phyloP scores from a whole-genome alignment of 2,329 filamentous ascomycete genomes.

The Amesomyces nigricolor region DNA sequence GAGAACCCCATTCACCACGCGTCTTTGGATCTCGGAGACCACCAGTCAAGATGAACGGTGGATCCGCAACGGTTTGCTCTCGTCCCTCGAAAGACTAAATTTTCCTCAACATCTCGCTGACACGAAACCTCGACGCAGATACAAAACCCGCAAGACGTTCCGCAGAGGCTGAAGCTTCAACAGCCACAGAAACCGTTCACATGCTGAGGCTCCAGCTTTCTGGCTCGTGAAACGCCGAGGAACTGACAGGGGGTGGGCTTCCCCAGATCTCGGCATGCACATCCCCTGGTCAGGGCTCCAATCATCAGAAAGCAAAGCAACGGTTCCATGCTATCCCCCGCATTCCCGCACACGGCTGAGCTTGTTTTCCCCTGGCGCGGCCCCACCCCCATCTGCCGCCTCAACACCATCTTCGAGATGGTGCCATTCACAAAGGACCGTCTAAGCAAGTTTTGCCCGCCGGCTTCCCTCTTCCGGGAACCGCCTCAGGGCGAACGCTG shows the following conservation, averaged over 20 bases:
- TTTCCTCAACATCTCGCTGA: too few relatives aligned
- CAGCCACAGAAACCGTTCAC: background rate
- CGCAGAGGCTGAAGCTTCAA: background rate
- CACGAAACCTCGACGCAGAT: too few relatives aligned
- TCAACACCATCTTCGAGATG: conserved; percentile 2
- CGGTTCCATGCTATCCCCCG: background rate
- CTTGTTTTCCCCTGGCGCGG: background rate
- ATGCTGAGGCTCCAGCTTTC: background rate
- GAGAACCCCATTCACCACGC: background rate
- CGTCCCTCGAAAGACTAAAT: too few relatives aligned
- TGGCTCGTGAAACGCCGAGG: conserved; percentile 5
- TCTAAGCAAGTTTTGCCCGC: background rate
- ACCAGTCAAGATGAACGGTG: background rate
- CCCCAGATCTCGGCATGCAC: conserved; percentile 9
- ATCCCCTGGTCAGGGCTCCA: background rate
- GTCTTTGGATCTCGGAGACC: background rate
- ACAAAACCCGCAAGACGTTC: too few relatives aligned
- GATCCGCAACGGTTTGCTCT: too few relatives aligned
- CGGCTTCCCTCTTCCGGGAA: background rate
- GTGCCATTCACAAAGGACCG: background rate
- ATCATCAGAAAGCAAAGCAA: background rate
- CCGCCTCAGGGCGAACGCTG: background rate
- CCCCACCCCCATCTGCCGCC: background rate
- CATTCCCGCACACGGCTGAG: background rate
- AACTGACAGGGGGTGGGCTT: conserved; percentile 1